phyloP scores from a whole-genome alignment of 2,329 filamentous ascomycete species.

The Emmonsiellopsis sp. region DNA sequence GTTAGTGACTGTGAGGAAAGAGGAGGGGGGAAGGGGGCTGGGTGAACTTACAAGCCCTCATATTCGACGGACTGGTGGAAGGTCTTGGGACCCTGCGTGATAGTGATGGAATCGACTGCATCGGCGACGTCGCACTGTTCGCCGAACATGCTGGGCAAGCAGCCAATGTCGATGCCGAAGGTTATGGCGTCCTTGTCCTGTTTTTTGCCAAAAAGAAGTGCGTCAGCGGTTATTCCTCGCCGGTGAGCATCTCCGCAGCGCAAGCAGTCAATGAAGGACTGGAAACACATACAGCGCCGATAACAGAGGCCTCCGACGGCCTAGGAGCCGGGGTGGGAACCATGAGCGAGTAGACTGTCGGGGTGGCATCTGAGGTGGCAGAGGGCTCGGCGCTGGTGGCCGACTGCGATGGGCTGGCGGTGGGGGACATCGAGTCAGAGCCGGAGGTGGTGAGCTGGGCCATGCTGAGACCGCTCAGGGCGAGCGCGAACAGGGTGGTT shows the following conservation, averaged over 20 bases:
- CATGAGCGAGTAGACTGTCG: not conserved
- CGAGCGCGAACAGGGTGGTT: too few relatives aligned
- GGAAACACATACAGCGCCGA: not conserved
- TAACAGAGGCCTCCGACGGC: not conserved
- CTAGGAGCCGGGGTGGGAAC: not conserved
- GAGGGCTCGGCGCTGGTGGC: too few relatives aligned
- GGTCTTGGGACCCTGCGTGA: not conserved
- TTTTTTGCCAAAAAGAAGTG: not conserved
- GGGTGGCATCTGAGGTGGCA: not conserved
- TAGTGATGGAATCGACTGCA: not conserved
- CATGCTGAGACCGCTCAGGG: too few relatives aligned
- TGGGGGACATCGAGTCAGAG: too few relatives aligned
- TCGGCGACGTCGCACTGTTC: not conserved
- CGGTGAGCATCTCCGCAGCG: too few relatives aligned
- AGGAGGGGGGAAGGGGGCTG: not conserved
- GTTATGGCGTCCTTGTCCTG: not conserved
- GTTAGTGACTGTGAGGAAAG: not conserved
- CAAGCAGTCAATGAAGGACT: not conserved
- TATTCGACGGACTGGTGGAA: not conserved
- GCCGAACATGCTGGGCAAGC: not conserved
- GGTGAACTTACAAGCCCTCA: not conserved
- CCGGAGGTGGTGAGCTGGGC: too few relatives aligned
- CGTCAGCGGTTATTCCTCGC: not conserved
- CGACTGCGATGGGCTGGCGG: too few relatives aligned
- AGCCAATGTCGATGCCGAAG: not conserved